Evolutionary conservation across 2,329 filamentous ascomycete species (phyloP).

Genomic region (Hymenoscyphus infarciens): DNA sequence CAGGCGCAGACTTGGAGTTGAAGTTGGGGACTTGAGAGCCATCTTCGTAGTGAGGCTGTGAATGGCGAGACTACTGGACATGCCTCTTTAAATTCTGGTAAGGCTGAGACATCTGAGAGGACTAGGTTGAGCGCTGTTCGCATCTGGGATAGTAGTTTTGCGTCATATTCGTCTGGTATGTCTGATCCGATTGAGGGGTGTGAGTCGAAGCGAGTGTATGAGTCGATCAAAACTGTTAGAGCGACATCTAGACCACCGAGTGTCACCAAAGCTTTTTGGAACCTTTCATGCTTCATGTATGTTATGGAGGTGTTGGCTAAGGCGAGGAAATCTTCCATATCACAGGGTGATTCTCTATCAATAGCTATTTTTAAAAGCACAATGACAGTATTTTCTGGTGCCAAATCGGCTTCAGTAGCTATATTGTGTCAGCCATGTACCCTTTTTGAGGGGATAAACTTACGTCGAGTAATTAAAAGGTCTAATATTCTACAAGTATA

Average conservation of each 20-base stretch:
- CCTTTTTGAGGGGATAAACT: slow-evolving; percentile 14
- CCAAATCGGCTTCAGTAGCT: slow-evolving; percentile 33
- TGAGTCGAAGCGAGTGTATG: slow-evolving; percentile 43
- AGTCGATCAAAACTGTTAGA: slow-evolving; percentile 46
- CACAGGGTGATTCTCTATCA: slow-evolving; percentile 39
- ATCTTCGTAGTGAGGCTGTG: slow-evolving; percentile 43
- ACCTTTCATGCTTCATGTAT: slow-evolving; percentile 52
- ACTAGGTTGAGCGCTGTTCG: slow-evolving; percentile 48
- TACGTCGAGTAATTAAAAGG: slow-evolving; percentile 50
- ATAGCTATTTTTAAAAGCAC: slow-evolving; percentile 50
- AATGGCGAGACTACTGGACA: slow-evolving; percentile 44
- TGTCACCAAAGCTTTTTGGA: slow-evolving; percentile 48
- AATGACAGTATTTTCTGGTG: slow-evolving; percentile 44
- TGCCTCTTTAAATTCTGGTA: slow-evolving; percentile 43
- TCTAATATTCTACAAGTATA: slow-evolving; percentile 56
- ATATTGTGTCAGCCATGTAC: slow-evolving; percentile 5
- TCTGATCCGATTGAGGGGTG: slow-evolving; percentile 26
- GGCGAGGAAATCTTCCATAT: slow-evolving; percentile 52
- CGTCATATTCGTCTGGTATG: slow-evolving; percentile 38
- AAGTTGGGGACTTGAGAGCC: slow-evolving; percentile 42
- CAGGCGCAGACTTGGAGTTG: slow-evolving; percentile 56
- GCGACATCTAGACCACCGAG: slow-evolving; percentile 39
- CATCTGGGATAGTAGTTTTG: slow-evolving; percentile 49
- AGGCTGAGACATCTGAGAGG: slow-evolving; percentile 49
- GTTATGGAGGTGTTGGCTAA: slow-evolving; percentile 50